These are phyloP conservation scores for Alectoria sarmentosa DNA, from an alignment of 495 filamentous ascomycete genomes.

Conservation along the genomic window DNA sequence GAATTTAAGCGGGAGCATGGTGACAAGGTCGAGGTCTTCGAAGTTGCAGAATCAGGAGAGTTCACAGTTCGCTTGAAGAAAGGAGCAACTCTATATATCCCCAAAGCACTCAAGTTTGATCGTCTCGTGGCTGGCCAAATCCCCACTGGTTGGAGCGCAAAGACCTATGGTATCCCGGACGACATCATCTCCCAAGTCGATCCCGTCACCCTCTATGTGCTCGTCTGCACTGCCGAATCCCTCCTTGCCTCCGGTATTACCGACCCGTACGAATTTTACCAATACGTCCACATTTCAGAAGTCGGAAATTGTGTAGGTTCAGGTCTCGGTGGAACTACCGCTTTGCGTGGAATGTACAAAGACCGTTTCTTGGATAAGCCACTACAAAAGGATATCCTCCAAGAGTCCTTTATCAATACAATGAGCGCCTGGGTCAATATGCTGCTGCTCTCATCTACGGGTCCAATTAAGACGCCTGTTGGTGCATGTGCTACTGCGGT, in stretches of 20 bases:
- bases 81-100: conserved; percentile 87
- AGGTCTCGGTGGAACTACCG: conserved; percentile 88
- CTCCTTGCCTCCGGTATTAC: conserved; percentile 91
- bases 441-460: conserved; percentile 91
- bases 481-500: conserved; percentile 96
- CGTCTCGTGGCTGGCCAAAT: conserved; percentile 95
- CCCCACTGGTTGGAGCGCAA: conserved; percentile 94
- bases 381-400: conserved; percentile 97
- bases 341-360: conserved; percentile 96
- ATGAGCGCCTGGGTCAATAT: conserved; percentile 99
- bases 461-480: conserved; percentile 97
- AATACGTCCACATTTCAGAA: conserved; percentile 97
- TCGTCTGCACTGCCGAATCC: conserved; percentile 87
- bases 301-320: conserved; percentile 98
- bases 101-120: conserved; percentile 95
- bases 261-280: conserved; percentile 99
- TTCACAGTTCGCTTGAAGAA: conserved; percentile 91
- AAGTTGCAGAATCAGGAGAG: conserved; percentile 89
- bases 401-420: conserved; percentile 99
- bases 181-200: conserved; percentile 98
- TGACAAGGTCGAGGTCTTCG: conserved; percentile 95
- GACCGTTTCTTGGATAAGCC: conserved; percentile 95
- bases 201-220: conserved; percentile 87
- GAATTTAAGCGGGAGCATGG: conserved; percentile 96
- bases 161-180: conserved; percentile 89